These are phyloP conservation scores for Penicillium sumatraense DNA, from an alignment of 2,329 filamentous ascomycete species.

Conservation along the genomic window DNA sequence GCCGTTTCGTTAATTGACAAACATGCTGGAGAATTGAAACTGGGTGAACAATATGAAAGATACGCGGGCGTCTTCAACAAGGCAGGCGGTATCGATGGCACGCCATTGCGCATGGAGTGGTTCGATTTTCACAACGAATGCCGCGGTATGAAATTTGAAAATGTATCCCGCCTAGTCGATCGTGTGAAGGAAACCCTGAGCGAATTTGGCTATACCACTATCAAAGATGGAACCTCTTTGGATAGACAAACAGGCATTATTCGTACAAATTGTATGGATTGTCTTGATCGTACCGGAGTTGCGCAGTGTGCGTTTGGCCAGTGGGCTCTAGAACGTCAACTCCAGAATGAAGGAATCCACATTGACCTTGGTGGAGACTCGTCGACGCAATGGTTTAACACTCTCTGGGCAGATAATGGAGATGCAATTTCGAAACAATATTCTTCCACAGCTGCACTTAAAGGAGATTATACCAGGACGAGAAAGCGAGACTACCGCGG, in stretches of 20 bases:
- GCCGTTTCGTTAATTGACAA: slow-evolving; percentile 87
- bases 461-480: slow-evolving; percentile 94
- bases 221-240: slow-evolving; percentile 48
- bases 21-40: slow-evolving; percentile 76
- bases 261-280: slow-evolving; percentile 99
- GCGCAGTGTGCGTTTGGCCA: slow-evolving; percentile 90
- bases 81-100: slow-evolving; percentile 56
- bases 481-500: slow-evolving; percentile 88
- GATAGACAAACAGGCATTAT: slow-evolving; percentile 73
- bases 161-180: slow-evolving; percentile 79
- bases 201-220: slow-evolving; percentile 71
- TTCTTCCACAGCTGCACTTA: slow-evolving; percentile 91
- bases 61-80: slow-evolving; percentile 71
- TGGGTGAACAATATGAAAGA: slow-evolving; percentile 78
- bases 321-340: slow-evolving; percentile 77
- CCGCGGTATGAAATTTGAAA: slow-evolving; percentile 97
- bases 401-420: slow-evolving; percentile 95
- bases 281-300: slow-evolving; percentile 92
- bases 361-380: slow-evolving; percentile 77
- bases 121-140: slow-evolving; percentile 96
- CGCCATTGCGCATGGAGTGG: slow-evolving; percentile 78
- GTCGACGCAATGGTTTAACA: slow-evolving; percentile 91
- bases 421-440: slow-evolving; percentile 96
- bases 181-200: slow-evolving; percentile 70
- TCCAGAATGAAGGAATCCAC: slow-evolving; percentile 75